Conservation (phyloP, 129 eudicot genomes). For the Centaurea solstitialis region DNA sequence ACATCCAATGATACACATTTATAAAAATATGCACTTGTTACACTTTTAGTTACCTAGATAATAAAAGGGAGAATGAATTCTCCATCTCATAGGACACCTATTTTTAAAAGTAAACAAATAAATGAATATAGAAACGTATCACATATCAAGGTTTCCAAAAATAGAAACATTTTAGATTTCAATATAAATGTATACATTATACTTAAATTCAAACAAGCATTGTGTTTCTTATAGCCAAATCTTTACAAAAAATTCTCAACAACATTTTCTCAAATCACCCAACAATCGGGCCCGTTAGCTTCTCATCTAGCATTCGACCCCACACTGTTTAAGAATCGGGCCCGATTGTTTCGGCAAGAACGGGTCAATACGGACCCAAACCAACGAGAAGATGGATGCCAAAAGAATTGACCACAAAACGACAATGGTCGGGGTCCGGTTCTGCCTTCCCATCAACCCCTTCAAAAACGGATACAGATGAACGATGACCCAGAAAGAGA, state of each 20-base stretch:
- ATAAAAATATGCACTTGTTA: background rate
- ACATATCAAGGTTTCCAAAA: background rate
- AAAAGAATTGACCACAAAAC: slow-evolving; percentile 91
- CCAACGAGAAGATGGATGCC: slow-evolving; percentile 91
- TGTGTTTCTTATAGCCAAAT: slow-evolving; percentile 21
- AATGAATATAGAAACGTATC: background rate
- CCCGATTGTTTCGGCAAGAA: slow-evolving; percentile 97
- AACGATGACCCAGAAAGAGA: slow-evolving; percentile 92
- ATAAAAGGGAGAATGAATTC: too few species aligned
- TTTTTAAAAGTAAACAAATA: too few species aligned
- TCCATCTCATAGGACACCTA: too few species aligned
- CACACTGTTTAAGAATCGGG: slow-evolving; percentile 91
- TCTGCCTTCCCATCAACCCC: slow-evolving; percentile 98
- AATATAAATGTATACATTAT: slow-evolving; percentile 12
- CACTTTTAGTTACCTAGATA: background rate
- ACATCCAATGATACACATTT: background rate
- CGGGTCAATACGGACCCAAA: slow-evolving; percentile 98
- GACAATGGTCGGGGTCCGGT: slow-evolving; percentile 95
- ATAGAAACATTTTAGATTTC: slow-evolving; percentile 4
- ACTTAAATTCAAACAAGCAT: slow-evolving; percentile 14
- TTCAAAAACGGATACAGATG: slow-evolving; percentile 94
- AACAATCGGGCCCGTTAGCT: background rate
- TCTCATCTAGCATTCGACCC: slow-evolving; percentile 75
- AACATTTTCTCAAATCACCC: slow-evolving; percentile 13
- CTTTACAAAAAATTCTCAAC: slow-evolving; percentile 9